Percentiles rank a stretch among this genome's conserved stretches.
These are phyloP conservation scores for Camelina laxa DNA, from an alignment of 345 rosid species.

Conservation along the genomic window DNA sequence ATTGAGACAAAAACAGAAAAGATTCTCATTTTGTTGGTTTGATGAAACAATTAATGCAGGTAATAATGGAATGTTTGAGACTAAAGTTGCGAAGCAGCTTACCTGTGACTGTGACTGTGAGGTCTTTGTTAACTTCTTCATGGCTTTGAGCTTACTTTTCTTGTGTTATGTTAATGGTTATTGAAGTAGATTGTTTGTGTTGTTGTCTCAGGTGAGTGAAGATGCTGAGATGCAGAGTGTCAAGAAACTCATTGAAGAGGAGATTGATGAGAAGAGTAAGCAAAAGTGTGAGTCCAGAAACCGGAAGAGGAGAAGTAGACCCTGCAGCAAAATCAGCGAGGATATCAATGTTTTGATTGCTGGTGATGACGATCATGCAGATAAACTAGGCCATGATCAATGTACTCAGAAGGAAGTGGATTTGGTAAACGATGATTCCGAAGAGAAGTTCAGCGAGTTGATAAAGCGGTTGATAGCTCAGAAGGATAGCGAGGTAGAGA, in stretches of 20 bases:
- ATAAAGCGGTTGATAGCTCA: constrained; percentile 69
- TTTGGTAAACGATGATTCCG: constrained; percentile 50
- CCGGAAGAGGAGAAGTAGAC: constrained; percentile 56
- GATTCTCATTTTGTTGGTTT: constrained; percentile 43
- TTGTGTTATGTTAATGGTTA: too few relatives aligned
- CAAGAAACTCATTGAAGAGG: constrained; percentile 88
- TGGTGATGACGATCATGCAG: constrained; percentile 51
- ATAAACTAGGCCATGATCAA: constrained; percentile 47
- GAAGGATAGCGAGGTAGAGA: constrained; percentile 56
- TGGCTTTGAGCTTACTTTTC: constrained; percentile 39
- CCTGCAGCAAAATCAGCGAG: constrained; percentile 57
- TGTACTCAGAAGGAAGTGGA: constrained; percentile 48
- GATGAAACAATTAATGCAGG: constrained; percentile 27
- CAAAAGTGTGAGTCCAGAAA: constrained; percentile 47
- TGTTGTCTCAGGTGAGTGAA: constrained; percentile 56
- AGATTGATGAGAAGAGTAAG: constrained; percentile 55
- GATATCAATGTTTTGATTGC: constrained; percentile 40
- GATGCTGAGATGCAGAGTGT: constrained; percentile 58
- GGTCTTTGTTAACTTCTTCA: constrained; percentile 47
- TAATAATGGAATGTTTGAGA: constrained; percentile 36
- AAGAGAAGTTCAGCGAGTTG: constrained; percentile 72
- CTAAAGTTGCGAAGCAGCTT: constrained; percentile 46
- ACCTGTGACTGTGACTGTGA: constrained; percentile 38
- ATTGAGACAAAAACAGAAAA: background rate
- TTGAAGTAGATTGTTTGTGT: background rate